phyloP scores from a whole-genome alignment of 805 yeast species.

The Kodamaea jinghongensis region DNA sequence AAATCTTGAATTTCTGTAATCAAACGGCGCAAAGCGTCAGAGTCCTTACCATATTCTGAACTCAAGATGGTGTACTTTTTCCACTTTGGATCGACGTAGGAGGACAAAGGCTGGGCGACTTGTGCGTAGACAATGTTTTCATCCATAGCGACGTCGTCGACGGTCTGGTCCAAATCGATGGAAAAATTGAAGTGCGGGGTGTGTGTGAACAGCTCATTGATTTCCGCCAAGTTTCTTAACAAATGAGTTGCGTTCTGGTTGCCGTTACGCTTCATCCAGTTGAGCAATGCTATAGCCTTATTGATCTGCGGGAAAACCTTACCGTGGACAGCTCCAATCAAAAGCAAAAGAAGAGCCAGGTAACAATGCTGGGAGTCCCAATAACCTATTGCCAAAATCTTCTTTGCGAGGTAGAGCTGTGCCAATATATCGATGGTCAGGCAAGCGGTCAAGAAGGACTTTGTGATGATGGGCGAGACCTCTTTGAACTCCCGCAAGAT shows the following conservation, averaged over 20 bases:
- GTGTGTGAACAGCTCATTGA: constrained; percentile 20
- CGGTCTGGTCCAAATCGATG: constrained; percentile 18
- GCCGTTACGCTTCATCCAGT: constrained; percentile 31
- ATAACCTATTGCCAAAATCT: constrained; percentile 34
- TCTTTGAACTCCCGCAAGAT: constrained; percentile 22
- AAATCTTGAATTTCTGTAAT: constrained; percentile 10
- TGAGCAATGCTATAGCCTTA: constrained; percentile 30
- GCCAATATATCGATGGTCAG: constrained; percentile 28
- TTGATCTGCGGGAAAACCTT: constrained; percentile 16
- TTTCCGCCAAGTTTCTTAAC: constrained; percentile 26
- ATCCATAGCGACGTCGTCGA: constrained; percentile 4
- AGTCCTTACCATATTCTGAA: not conserved
- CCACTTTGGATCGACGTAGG: constrained; percentile 9
- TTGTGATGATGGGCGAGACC: constrained; percentile 26
- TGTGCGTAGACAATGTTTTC: constrained; percentile 3
- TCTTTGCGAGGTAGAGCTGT: constrained; percentile 26
- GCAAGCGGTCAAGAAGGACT: constrained; percentile 28
- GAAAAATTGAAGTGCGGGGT: constrained; percentile 23
- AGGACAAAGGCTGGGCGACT: constrained; percentile 8
- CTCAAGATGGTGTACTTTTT: not conserved
- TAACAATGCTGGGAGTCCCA: constrained; percentile 42
- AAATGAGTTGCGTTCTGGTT: constrained; percentile 36
- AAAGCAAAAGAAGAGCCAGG: constrained; percentile 28
- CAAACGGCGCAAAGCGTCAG: constrained; percentile 4
- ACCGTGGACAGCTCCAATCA: constrained; percentile 25